Evolutionary conservation across 108 stramenopile genomes (phyloP), one percentile per base, ranked within the genome.

Genomic region (Stephanodiscus minutulus): DNA sequence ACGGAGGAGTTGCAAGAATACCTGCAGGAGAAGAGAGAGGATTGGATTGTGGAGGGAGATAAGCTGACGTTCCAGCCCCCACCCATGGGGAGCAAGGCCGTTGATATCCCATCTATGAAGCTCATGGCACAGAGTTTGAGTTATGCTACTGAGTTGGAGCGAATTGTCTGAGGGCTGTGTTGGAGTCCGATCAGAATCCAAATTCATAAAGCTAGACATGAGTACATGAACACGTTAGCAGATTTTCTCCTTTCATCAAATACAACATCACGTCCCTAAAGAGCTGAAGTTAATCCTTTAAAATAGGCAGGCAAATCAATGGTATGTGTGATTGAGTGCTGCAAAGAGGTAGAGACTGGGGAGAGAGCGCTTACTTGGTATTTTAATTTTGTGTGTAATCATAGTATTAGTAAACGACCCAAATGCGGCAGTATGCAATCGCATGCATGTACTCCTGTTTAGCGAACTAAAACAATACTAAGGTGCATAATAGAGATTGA

Each of bases 71-170:
- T 92, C 52, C 85, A 88, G 50, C 86, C 86, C 0, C 85, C 86
- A 21, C 64, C 77, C 31, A 60, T 70, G 33, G 86, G 87, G 43
- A 56, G 72, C 31, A 87, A 85, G 64, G 89, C 88, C 13, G 75
- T 63, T 18, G 93, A 96, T 63, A 88, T 93, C 68, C 90, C 91
- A 18, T 83, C 83, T 29, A 83, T 87, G 84, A 85, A 94, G 44
- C 81, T 91, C 77, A 96, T 96, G 56, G 59, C 79, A 9, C 92
- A 94, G 64, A 88, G 73, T 49, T 66, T 96, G 64, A 90, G 82
- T 62, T 96, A 96, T 81, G 96, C 96, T 15, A 90, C 90, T 17
- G 96, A 96, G 82, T 81, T 96, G 79, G 96, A 96, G 61, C 82
- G 96, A 58, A 96, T 96, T 66, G 89, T 96, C 11, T 96, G 92